Evolutionary conservation across 75 land plant species (phyloP), one percentile per base, ranked within the genome.

Genomic region (Selaginella tamariscina): DNA sequence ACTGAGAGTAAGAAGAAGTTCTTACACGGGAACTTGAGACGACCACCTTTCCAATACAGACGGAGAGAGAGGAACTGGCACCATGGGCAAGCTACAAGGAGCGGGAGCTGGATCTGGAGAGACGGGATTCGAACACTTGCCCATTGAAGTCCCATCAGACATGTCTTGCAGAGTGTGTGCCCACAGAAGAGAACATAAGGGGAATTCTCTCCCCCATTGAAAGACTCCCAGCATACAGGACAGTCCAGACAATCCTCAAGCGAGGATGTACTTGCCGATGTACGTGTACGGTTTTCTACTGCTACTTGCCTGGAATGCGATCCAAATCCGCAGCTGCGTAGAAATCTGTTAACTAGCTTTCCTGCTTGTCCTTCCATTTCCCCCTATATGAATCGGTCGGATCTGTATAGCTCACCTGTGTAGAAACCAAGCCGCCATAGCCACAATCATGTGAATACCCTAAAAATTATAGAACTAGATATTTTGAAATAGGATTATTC

Each of bases 151-250:
- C 86, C 87, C 13, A 89, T 66, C 32, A 93, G 77, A 71, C 98
- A 93, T 32, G 79, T 84, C 72, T 86, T 84, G 77, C 98, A 93
- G n/a, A 93, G 81, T 15, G 88, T 86, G 70, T 93, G 98, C 55
- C 98, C 98, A 70, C 98, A 93, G 95, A 94, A 93, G 32, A 93
- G 69, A 33, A 93, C 98, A 57, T 89, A 89, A 1, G 98, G 98
- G 27, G 93, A 77, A 64, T 93, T 86, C 31, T 82, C 86, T 24
- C 84, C 84, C 60, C 80, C 88, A 69, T 93, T 85, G 66, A 93
- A 93, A 29, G 83, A 79, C 64, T 93, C 98, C 81, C 91, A 89
- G 71, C 98, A 93, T 32, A 93, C 86, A 30, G 95, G 98, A 66
- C 98, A 93, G 73, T 93, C 98, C 2, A 93, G 73, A 2, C 83